Evolutionary conservation across 345 rosid species (phyloP), one percentile per base, ranked within the genome.

Genomic region (Passiflora organensis): DNA sequence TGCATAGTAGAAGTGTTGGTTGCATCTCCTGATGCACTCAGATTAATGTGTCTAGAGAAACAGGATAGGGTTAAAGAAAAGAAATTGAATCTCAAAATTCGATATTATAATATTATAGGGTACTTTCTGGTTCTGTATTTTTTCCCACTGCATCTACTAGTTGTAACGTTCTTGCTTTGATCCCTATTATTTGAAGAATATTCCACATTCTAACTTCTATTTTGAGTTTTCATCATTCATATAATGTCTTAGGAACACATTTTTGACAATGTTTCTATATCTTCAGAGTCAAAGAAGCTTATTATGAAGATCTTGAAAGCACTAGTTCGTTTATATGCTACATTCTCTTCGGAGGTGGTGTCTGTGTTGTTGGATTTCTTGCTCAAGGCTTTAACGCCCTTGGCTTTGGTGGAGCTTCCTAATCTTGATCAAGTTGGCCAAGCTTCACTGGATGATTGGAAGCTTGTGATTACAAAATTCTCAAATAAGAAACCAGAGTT

Each of bases 401-500:
- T 77, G 65, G 72, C 66, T 68, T 59, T 50, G 22, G 23, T 59
- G 62, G 78, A 71, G 62, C 43, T 66, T 73, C 60, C 60, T 23
- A 63, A 77, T 52, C 70, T 65, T 49, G 37, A 55, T 54, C 51
- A 65, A 50, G 32, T 43, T 61, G 69, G 52, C 53, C 76, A 65
- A 73, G 68, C 66, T 63, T 63, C 64, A 36, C 63, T 76, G 66
- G 76, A 75, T 63, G 90, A 78, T 37, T 88, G 96, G 98, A 83
- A 74, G 64, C 76, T 66, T 76, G 75, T 82, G 56, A 64, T 79
- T 43, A 24, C 69, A 55, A 77, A 78, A 66, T 73, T 93, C 48
- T 76, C 89, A 19, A 72, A 65, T 38, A 81, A 79, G 77, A 91
- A 83, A 73, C 96, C 94, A 12, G 84, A 93, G 72, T 59, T 86